Conservation (phyloP, 768 basidiomycete genomes). For the Rubroboletus satanas region DNA sequence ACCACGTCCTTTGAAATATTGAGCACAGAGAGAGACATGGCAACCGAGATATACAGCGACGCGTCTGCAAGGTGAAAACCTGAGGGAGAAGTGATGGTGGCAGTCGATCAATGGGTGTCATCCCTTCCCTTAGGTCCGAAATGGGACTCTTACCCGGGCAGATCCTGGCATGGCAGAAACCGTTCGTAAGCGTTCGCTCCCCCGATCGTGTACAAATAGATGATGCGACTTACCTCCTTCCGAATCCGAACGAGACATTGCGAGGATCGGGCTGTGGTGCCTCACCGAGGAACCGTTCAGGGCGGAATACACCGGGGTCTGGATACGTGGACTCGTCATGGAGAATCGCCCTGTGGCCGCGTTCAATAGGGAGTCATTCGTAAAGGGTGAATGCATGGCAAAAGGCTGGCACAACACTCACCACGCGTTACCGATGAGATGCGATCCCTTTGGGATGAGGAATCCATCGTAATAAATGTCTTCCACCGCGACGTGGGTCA, state of each 20-base stretch:
- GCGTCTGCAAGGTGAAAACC: not conserved
- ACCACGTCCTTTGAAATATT: slow-evolving; percentile 40
- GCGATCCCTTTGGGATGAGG: too few relatives aligned
- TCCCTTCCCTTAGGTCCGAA: too few relatives aligned
- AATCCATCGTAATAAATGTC: too few relatives aligned
- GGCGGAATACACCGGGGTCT: slow-evolving; percentile 31
- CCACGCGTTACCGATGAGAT: too few relatives aligned
- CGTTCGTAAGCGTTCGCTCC: not conserved
- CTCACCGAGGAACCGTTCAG: slow-evolving; percentile 31
- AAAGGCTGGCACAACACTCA: too few relatives aligned
- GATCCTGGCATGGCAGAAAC: not conserved
- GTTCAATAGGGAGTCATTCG: not conserved
- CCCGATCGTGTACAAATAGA: too few relatives aligned
- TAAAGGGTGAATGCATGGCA: not conserved
- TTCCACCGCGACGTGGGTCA: too few relatives aligned
- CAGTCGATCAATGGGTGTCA: too few relatives aligned
- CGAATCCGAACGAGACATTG: slow-evolving; percentile 21
- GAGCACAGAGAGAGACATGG: slow-evolving; percentile 44
- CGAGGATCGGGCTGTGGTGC: slow-evolving; percentile 16
- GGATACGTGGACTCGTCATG: slow-evolving; percentile 43
- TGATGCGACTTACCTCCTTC: too few relatives aligned
- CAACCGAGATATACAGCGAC: slow-evolving; percentile 7
- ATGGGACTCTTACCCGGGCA: too few relatives aligned
- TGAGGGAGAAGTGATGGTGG: too few relatives aligned
- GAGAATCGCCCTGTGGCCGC: slow-evolving; percentile 46